Evolutionary conservation across 352 stramenopile genomes (phyloP), one percentile per base, ranked within the genome.

Genomic region (Pythium graminicola): DNA sequence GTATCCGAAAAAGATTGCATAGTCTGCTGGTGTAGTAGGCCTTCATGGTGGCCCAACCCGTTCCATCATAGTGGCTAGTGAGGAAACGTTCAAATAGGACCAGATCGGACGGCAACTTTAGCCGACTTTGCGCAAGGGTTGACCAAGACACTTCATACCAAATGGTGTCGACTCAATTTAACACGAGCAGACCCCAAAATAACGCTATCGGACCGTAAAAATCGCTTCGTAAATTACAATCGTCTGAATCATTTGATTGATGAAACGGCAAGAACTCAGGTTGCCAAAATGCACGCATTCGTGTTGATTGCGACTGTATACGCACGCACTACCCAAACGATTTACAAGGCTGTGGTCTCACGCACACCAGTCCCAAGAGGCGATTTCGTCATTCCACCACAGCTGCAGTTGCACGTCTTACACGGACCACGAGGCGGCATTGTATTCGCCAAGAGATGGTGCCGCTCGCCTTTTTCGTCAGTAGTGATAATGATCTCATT

Each of bases 1-100:
- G 44, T 73, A 69, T 10, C 42, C 66, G 28, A 79, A 76, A 16
- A 23, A 76, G 26, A 23, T 79, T 76, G 55, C 66, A 78, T 13
- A 76, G 60, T 35, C 76, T 79, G 54, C 50, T 72, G 3, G 60
- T 76, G 20, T 51, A 36, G 57, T 76, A 79, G 35, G 60, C 54
- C 8, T 53, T 47, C 49, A 54, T 64, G 42, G 27, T 48, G 24
- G 33, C 45, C 43, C 54, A 70, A 10, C 54, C 33, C 20, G 53
- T 23, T 42, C 49, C 51, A n/a, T 65, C 69, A 3, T 60, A 69
- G 3, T 50, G 62, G 38, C 7, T 26, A 13, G 33, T 23, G 13
- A 20, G 6, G 42, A 48, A 13, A 17, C 6, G n/a, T 10, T 36
- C 16, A 19, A 27, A n/a, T 16, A 43, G 46, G 31, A 50, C 24